These are phyloP conservation scores for Bipolaris bicolor DNA, from an alignment of 2,329 filamentous ascomycete genomes.

Conservation along the genomic window DNA sequence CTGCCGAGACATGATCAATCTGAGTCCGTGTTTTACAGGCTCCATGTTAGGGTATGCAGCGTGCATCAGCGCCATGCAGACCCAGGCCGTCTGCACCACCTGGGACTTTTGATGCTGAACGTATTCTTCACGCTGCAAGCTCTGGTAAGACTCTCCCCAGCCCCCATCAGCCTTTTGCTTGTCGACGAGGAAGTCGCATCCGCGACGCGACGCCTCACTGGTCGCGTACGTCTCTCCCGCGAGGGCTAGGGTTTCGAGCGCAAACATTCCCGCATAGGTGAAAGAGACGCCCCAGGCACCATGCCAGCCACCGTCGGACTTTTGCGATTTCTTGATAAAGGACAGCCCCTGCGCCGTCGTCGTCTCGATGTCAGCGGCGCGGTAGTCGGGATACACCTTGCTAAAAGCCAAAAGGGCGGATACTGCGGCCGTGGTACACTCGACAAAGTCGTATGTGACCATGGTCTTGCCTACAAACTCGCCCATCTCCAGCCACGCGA, in stretches of 20 bases:
- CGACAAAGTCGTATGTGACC: background rate
- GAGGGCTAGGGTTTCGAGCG: conserved; percentile 4
- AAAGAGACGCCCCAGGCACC: conserved; percentile 11
- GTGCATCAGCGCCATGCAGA: conserved; percentile 1
- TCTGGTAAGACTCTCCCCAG: conserved; percentile 8
- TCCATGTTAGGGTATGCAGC: background rate
- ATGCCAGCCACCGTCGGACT: conserved; percentile 8
- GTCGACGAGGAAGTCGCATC: conserved; percentile 4
- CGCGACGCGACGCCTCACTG: background rate
- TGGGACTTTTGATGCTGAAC: conserved; percentile 4
- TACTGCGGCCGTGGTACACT: conserved; percentile 7
- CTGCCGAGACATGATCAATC: conserved; percentile 2
- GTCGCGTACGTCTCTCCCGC: conserved; percentile 2
- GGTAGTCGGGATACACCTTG: conserved; percentile 1
- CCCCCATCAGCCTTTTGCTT: conserved; percentile 11
- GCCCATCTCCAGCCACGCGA: background rate
- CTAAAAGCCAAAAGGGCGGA: conserved; percentile 1
- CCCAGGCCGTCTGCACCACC: conserved; percentile 7
- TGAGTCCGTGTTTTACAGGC: conserved; percentile 2
- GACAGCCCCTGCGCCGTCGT: background rate
- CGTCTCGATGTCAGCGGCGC: background rate
- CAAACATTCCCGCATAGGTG: conserved; percentile 13
- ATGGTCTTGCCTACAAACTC: conserved; percentile 7
- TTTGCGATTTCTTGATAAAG: conserved; percentile 1
- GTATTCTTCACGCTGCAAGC: conserved; percentile 1